Evolutionary conservation across 23 red algal genomes (phyloP).

Genomic region (Chondrus crispus): DNA sequence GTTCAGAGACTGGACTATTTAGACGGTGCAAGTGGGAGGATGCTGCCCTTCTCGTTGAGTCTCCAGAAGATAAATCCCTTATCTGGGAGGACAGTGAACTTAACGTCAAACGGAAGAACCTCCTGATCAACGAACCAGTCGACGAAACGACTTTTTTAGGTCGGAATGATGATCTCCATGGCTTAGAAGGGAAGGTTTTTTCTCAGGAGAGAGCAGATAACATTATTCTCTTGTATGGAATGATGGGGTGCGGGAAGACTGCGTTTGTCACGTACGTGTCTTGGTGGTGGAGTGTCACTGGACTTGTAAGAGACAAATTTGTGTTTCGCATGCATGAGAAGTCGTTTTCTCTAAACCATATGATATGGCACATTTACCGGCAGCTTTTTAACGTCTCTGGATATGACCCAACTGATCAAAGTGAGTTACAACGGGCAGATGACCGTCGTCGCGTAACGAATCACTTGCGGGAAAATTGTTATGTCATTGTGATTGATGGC

Average conservation of each 20-base stretch:
- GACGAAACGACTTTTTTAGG: neutral
- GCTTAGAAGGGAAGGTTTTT: neutral
- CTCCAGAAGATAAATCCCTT: neutral
- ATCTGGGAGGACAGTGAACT: neutral
- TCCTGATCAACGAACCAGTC: neutral
- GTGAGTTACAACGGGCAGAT: neutral
- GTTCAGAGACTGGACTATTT: neutral
- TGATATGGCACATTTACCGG: neutral
- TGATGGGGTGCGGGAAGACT: neutral
- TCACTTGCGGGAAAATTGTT: neutral
- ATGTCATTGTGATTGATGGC: neutral
- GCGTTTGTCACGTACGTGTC: neutral
- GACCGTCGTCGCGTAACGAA: neutral
- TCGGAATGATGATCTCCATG: neutral
- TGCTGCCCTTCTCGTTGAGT: neutral
- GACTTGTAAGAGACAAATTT: neutral
- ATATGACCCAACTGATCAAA: neutral
- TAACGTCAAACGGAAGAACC: neutral
- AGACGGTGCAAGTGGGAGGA: neutral
- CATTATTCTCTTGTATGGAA: neutral
- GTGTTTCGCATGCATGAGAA: neutral
- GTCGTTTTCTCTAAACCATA: neutral
- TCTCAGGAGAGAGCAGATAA: neutral
- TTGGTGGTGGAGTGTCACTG: neutral
- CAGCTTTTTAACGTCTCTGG: neutral